Percentiles rank a stretch among this genome's conserved stretches.
These are phyloP conservation scores for Fusarium haematococcum DNA, from an alignment of 2,329 filamentous ascomycete species.

Conservation along the genomic window DNA sequence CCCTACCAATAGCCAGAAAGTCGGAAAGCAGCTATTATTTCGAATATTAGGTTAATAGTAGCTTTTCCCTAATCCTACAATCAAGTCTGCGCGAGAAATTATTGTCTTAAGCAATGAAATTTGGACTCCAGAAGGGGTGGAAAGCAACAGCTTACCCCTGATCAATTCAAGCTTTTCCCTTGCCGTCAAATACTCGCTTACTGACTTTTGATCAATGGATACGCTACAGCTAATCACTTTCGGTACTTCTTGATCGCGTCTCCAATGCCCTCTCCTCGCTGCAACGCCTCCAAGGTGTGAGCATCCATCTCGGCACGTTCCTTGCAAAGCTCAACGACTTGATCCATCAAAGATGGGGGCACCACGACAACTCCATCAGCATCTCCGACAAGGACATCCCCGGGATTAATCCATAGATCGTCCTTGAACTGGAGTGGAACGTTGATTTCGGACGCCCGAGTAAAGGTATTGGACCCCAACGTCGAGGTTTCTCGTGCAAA, in stretches of 20 bases:
- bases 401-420: slow-evolving; percentile 37
- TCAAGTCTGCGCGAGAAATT: neutral
- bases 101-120: neutral
- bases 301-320: slow-evolving; percentile 43
- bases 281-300: neutral
- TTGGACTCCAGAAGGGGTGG: neutral
- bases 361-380: slow-evolving; percentile 46
- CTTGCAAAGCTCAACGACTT: slow-evolving; percentile 42
- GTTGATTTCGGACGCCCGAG: neutral
- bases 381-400: slow-evolving; percentile 44
- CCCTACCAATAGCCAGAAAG: neutral
- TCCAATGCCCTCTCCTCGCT: neutral
- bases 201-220: neutral
- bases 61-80: neutral
- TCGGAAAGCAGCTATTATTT: neutral
- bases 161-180: neutral
- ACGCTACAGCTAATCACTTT: neutral
- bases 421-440: neutral
- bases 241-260: neutral
- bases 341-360: slow-evolving; percentile 34
- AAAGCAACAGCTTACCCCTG: neutral
- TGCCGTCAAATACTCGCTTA: too few species aligned
- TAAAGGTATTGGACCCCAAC: neutral
- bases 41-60: neutral
- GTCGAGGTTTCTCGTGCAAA: neutral